Evolutionary conservation across 2,329 filamentous ascomycete genomes (phyloP), one percentile per base, ranked within the genome.

Genomic region (Intubia oerlemansii): DNA sequence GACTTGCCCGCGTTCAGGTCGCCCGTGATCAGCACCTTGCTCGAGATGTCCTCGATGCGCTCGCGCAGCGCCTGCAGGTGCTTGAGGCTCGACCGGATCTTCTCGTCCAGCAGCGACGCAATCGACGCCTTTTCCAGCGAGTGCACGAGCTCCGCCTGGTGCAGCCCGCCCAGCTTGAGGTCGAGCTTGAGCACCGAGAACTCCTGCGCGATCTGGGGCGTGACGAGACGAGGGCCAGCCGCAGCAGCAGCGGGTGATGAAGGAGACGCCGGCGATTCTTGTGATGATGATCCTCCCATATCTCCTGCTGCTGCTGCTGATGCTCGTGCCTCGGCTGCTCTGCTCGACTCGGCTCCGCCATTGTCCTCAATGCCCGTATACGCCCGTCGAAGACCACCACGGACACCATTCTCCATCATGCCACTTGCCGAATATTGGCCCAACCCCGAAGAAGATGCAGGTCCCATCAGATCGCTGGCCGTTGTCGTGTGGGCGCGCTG

Each of bases 1-100:
- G 88, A 98, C 47, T 98, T 98, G 44, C 88, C 88, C 7, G 88
- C 85, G 45, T 98, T 98, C 30, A 98, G 53, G 46, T 98, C 88
- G 43, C 88, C 88, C 0, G 88, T 98, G 12, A 98, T 73, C 33
- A 98, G 54, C 2, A 98, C 88, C 49, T 98, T 98, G 52, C 85
- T 95, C 5, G 85, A 80, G 0, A 81, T 95, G 49, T 98, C 88
- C 47, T 95, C 88, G 36, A 98, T 98, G 30, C 88, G 73, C 39
- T 95, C 88, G 34, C 82, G 72, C 19, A 98, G 59, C 0, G 79
- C 71, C 32, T 80, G 62, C 2, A 98, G 62, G 50, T 98, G 88
- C 41, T 82, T 81, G 45, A 95, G 77, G 47, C 82, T 93, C 36
- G 88, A 80, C 41, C 74, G 76, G 42, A 98, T 92, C 51, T 92